Base-by-base conservation (phyloP, 2,329 filamentous ascomycete species). In the Aspergillus sp. region DNA sequence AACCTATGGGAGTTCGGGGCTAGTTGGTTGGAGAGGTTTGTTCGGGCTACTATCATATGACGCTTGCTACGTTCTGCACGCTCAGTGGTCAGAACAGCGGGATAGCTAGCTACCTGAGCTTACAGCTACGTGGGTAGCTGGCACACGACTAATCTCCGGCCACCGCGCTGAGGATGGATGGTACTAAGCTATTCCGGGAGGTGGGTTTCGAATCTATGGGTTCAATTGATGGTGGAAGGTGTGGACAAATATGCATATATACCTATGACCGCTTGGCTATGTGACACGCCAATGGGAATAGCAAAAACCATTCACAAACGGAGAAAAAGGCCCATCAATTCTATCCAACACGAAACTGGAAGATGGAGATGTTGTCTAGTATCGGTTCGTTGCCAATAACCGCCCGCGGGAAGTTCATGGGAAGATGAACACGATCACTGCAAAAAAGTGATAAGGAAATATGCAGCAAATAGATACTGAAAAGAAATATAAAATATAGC, bases 201-300 rank as follows among this genome's bases (percentile, higher is more conserved):
- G 25, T 27, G 7, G 10, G 5, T 36, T 13, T 13, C 5, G 48
- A 58, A 39, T 48, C 52, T 58, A 47, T 38, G 23, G 11, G 32
- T 3, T 44, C 30, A 49, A 53, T 56, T 59, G 58, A 62, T 61
- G 60, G 63, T 61, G 60, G 63, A 36, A 13, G 32, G 11, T 36
- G 60, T 60, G 39, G 51, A 57, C 42, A 42, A 62, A 60, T 60
- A 64, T 65, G 60, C 54, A 61, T 67, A 65, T 67, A 60, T 62
- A 63, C 65, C 60, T 62, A 63, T 59, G 54, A 54, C 51, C 57
- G 50, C 56, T 62, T 58, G 63, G 60, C 52, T 66, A 63, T 63
- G 59, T 64, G 59, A 63, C 60, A 65, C 57, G 54, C 58, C 61
- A 65, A 61, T 61, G 55, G 59, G 57, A 57, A 61, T 48, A 54